These are phyloP conservation scores for Penicillium sp. DNA, from an alignment of 2,329 filamentous ascomycete genomes.

Conservation along the genomic window DNA sequence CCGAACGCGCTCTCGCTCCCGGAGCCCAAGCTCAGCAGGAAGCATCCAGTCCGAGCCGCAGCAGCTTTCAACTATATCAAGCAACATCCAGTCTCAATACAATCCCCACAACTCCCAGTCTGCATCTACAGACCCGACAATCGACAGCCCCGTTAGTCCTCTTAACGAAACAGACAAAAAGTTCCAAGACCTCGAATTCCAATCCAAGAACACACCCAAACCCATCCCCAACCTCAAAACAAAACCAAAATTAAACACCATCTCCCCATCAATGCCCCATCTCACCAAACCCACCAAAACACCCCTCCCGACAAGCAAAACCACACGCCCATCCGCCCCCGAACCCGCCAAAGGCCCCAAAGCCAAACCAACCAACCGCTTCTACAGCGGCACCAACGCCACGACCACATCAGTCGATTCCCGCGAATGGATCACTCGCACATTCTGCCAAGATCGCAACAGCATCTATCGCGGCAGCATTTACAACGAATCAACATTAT, in stretches of 20 bases:
- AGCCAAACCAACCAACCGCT: slow-evolving; percentile 7
- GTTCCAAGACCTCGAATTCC: neutral
- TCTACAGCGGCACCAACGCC: slow-evolving; percentile 20
- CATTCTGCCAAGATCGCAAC: slow-evolving; percentile 6
- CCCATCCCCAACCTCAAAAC: too few species aligned
- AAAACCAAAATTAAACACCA: neutral
- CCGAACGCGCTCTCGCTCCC: neutral
- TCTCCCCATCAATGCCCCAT: neutral
- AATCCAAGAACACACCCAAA: neutral
- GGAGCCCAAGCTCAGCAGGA: slow-evolving; percentile 13
- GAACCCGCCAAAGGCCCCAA: neutral
- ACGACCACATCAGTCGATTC: neutral
- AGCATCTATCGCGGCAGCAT: slow-evolving; percentile 10
- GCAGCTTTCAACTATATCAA: slow-evolving; percentile 13
- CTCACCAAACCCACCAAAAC: slow-evolving; percentile 9
- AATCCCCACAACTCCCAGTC: slow-evolving; percentile 16
- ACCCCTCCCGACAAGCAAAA: too few species aligned
- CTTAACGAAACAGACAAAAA: slow-evolving; percentile 4
- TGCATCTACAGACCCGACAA: neutral
- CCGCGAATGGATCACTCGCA: slow-evolving; percentile 7
- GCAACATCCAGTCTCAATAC: slow-evolving; percentile 19
- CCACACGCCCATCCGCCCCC: too few species aligned
- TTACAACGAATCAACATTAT: slow-evolving; percentile 5
- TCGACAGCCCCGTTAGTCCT: neutral
- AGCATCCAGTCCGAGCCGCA: slow-evolving; percentile 2